Percentiles rank a stretch among this genome's conserved stretches.
These are phyloP conservation scores for Fusarium sp. DNA, from an alignment of 2,329 filamentous ascomycete genomes.

Conservation along the genomic window DNA sequence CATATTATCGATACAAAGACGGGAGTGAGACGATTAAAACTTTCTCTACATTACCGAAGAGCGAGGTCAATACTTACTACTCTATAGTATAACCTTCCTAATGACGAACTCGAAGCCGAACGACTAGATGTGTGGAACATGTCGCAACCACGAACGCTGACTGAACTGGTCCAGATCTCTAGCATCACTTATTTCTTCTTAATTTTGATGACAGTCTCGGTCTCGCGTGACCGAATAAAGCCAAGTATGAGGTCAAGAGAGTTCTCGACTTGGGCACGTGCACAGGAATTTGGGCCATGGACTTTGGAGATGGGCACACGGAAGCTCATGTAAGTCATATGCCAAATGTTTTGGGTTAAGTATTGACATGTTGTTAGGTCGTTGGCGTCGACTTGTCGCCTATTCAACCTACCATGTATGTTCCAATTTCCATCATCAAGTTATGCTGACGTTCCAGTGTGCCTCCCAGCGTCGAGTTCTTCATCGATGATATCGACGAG, in stretches of 20 bases:
- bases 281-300: slow-evolving; percentile 17
- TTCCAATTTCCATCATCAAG: not conserved
- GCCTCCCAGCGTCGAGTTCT: slow-evolving; percentile 22
- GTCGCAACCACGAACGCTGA: not conserved
- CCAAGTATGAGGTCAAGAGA: not conserved
- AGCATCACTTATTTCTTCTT: slow-evolving; percentile 14
- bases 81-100: slow-evolving; percentile 11
- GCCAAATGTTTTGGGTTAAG: rapidly evolving
- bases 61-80: not conserved
- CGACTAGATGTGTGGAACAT: not conserved
- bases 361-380: slow-evolving; percentile 1
- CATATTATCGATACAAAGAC: slow-evolving; percentile 15
- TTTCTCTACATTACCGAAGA: too few relatives aligned
- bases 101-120: slow-evolving; percentile 8
- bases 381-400: slow-evolving; percentile 28
- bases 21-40: not conserved
- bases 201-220: slow-evolving; percentile 19
- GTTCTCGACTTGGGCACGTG: slow-evolving; percentile 15
- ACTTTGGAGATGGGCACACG: slow-evolving; percentile 27
- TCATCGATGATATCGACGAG: slow-evolving; percentile 34
- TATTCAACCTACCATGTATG: slow-evolving; percentile 30
- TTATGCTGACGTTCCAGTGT: not conserved
- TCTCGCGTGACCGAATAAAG: not conserved
- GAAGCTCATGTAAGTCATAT: slow-evolving; percentile 4
- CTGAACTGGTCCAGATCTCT: not conserved